Evolutionary conservation across 352 stramenopile genomes (phyloP).

Genomic region (Globisporangium viniferum): DNA sequence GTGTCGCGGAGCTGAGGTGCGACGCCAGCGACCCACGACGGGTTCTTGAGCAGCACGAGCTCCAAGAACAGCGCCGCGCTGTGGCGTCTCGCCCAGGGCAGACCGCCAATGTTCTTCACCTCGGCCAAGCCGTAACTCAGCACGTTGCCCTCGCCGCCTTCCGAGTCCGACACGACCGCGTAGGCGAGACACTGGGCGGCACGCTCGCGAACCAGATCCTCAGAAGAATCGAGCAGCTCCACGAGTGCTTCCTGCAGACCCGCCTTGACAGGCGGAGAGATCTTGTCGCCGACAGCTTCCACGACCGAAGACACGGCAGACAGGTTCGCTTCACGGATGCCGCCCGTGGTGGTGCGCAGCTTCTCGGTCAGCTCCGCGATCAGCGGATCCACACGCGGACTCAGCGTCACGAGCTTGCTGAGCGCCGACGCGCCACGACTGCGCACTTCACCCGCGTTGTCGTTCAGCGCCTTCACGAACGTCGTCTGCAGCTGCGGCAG

Average conservation of each 20-base stretch:
- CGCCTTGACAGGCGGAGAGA: constrained; percentile 47
- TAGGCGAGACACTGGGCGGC: constrained; percentile 68
- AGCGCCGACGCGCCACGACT: constrained; percentile 90
- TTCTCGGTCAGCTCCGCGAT: constrained; percentile 94
- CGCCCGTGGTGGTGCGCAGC: constrained; percentile 53
- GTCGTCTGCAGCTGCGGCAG: constrained; percentile 99
- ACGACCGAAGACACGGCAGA: constrained; percentile 66
- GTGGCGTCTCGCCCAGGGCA: constrained; percentile 58
- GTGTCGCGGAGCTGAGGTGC: constrained; percentile 22
- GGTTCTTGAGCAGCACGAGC: constrained; percentile 45
- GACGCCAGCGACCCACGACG: constrained; percentile 32
- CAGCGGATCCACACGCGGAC: constrained; percentile 94
- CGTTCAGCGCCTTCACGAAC: constrained; percentile 99
- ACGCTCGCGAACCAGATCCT: constrained; percentile 62
- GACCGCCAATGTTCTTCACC: constrained; percentile 27
- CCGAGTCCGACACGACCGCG: constrained; percentile 47
- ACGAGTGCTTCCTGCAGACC: constrained; percentile 61
- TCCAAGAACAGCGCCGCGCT: constrained; percentile 60
- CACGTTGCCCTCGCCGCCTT: constrained; percentile 29
- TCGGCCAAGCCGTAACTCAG: constrained; percentile 48
- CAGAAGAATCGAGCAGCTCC: constrained; percentile 57
- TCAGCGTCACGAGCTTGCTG: constrained; percentile 92
- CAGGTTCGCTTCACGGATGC: constrained; percentile 78
- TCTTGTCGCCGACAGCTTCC: constrained; percentile 62
- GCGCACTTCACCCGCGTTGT: constrained; percentile 93